These are phyloP conservation scores for Coprinopsis sp. DNA, from an alignment of 768 basidiomycete species.

Conservation along the genomic window DNA sequence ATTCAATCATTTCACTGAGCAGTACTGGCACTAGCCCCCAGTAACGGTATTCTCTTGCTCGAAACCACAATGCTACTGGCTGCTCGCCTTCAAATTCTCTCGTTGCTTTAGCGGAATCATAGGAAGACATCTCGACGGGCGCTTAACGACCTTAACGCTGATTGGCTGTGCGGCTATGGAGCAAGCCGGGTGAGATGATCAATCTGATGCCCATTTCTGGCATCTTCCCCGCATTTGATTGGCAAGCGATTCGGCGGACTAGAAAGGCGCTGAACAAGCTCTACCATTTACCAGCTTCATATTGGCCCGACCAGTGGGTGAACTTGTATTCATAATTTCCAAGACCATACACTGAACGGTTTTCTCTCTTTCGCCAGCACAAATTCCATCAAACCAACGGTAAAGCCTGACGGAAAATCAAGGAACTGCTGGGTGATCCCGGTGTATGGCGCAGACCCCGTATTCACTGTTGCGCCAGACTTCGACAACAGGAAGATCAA, in stretches of 20 bases:
- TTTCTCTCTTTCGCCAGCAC: neutral
- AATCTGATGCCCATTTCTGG: neutral
- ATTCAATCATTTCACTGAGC: too few species aligned
- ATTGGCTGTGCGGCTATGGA: neutral
- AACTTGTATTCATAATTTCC: neutral
- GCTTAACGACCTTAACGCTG: too few species aligned
- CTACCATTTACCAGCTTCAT: neutral
- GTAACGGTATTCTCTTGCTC: too few species aligned
- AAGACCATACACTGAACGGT: neutral
- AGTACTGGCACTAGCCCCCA: too few species aligned
- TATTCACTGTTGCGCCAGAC: constrained; percentile 3
- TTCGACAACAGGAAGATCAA: neutral
- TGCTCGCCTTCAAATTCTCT: too few species aligned
- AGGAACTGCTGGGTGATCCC: constrained; percentile 4
- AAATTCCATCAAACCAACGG: neutral
- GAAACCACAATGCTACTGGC: too few species aligned
- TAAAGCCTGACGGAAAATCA: neutral
- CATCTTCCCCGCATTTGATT: neutral
- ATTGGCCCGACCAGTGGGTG: neutral
- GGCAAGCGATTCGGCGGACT: neutral
- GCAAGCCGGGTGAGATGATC: neutral
- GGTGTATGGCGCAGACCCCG: constrained; percentile 4
- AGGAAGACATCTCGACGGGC: too few species aligned
- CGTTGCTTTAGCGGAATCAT: too few species aligned
- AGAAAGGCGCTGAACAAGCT: neutral